Conservation (phyloP, 805 yeast genomes). For the Saccharomycopsis sp. region DNA sequence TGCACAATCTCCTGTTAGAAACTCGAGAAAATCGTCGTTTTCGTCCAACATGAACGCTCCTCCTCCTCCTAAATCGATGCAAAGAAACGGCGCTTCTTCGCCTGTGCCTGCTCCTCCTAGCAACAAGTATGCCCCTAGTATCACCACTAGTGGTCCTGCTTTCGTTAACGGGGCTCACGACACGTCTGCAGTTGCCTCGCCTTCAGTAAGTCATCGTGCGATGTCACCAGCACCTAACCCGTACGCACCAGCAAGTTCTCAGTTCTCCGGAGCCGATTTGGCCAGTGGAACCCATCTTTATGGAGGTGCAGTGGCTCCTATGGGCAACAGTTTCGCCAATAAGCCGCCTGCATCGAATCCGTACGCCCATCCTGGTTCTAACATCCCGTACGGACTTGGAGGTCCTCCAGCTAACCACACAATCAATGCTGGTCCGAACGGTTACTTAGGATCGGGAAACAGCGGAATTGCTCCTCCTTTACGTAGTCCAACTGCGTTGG, state of each 20-base stretch:
- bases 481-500: slow-evolving; percentile 23
- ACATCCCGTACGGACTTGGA: slow-evolving; percentile 37
- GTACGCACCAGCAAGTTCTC: slow-evolving; percentile 6
- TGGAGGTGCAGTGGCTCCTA: not conserved
- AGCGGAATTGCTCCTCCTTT: slow-evolving; percentile 16
- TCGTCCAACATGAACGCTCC: slow-evolving; percentile 28
- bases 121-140: slow-evolving; percentile 28
- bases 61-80: slow-evolving; percentile 23
- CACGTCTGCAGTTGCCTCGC: slow-evolving; percentile 11
- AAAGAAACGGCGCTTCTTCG: slow-evolving; percentile 31
- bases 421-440: slow-evolving; percentile 12
- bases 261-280: not conserved
- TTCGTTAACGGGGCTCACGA: not conserved
- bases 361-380: slow-evolving; percentile 29
- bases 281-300: not conserved
- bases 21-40: slow-evolving; percentile 30
- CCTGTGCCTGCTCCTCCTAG: slow-evolving; percentile 24
- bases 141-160: slow-evolving; percentile 1
- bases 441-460: slow-evolving; percentile 22
- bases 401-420: slow-evolving; percentile 19
- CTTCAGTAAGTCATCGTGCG: slow-evolving; percentile 6
- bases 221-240: slow-evolving; percentile 5
- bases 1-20: slow-evolving; percentile 25
- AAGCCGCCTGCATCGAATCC: slow-evolving; percentile 22
- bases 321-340: slow-evolving; percentile 20